These are phyloP conservation scores for Artemisia tridentata DNA, from an alignment of 129 eudicot genomes.

Conservation along the genomic window DNA sequence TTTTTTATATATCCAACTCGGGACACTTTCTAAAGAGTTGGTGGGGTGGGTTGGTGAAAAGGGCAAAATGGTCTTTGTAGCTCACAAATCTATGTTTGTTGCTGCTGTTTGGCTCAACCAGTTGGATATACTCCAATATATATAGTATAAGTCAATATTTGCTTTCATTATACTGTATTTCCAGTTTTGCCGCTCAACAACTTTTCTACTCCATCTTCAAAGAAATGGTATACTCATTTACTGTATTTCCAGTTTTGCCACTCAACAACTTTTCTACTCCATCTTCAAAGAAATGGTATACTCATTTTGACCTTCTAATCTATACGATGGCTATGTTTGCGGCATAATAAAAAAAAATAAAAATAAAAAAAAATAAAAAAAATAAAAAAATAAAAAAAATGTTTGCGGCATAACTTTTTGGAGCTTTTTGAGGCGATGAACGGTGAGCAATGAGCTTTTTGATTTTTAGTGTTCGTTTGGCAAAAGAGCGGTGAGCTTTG, in stretches of 20 bases:
- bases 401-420: too few species aligned
- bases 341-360: too few species aligned
- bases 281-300: background rate
- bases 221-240: background rate
- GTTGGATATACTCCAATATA: background rate
- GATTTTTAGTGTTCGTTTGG: too few species aligned
- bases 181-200: constrained; percentile 30
- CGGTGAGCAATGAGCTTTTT: too few species aligned
- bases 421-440: too few species aligned
- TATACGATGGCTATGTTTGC: too few species aligned
- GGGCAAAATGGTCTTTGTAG: background rate
- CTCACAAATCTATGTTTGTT: background rate
- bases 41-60: constrained; percentile 16
- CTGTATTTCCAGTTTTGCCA: constrained; percentile 19
- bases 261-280: constrained; percentile 20
- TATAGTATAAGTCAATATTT: background rate
- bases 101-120: background rate
- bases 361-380: too few species aligned
- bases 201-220: background rate
- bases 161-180: background rate
- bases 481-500: too few species aligned
- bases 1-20: background rate
- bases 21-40: constrained; percentile 25
- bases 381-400: too few species aligned
- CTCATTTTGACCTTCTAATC: constrained; percentile 3